Evolutionary conservation across 1,284 basidiomycete species (phyloP).

Genomic region (Rhodotorula sp.): DNA sequence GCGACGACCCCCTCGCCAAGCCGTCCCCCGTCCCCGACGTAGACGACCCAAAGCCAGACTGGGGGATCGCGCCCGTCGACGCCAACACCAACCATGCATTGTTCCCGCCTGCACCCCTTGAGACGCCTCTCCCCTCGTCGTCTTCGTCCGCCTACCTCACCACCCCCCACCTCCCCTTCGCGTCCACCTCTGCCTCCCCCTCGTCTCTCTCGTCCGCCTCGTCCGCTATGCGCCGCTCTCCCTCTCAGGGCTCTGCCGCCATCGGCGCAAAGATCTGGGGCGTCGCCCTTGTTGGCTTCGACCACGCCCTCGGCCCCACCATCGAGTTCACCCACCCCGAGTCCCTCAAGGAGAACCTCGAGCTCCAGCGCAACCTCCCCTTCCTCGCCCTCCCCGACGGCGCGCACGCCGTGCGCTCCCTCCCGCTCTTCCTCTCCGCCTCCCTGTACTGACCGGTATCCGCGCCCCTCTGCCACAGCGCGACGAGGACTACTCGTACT

Average conservation of each 20-base stretch:
- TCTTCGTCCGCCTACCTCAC: background rate
- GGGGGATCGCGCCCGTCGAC: background rate
- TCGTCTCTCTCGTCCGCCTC: background rate
- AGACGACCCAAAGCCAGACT: background rate
- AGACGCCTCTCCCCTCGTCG: background rate
- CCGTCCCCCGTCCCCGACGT: background rate
- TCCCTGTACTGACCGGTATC: background rate
- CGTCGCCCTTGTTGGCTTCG: conserved; percentile 45
- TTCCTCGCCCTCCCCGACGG: conserved; percentile 98
- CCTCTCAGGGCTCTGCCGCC: background rate
- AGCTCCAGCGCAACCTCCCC: conserved; percentile 78
- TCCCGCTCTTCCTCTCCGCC: too few relatives aligned
- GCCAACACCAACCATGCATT: background rate
- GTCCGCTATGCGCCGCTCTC: background rate
- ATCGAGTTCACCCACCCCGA: conserved; percentile 71
- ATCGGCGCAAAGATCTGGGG: conserved; percentile 19
- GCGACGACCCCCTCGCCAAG: background rate
- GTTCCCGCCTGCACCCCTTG: background rate
- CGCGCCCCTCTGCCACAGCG: conserved; percentile 58
- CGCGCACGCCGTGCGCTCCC: conserved; percentile 74
- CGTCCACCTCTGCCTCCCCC: background rate
- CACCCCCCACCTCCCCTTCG: background rate
- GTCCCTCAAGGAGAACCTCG: conserved; percentile 75
- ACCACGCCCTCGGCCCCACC: conserved; percentile 69
- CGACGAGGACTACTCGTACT: conserved; percentile 95